Evolutionary conservation across 164 flowering plant genomes (phyloP).

Genomic region (Vitis rupestris): DNA sequence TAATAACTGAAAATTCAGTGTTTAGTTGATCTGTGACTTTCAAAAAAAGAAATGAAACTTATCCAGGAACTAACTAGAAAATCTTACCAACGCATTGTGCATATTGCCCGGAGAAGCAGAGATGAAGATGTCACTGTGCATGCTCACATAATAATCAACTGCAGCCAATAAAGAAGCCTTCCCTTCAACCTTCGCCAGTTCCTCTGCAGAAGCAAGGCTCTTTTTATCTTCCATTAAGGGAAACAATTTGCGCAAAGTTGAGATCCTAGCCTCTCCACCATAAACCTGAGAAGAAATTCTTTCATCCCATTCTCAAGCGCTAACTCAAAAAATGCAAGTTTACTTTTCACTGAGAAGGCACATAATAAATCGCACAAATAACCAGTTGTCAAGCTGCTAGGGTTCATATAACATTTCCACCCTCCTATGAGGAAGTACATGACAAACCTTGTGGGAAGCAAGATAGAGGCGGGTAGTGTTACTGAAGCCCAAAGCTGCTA

Average conservation of each 20-base stretch:
- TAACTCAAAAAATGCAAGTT: neutral
- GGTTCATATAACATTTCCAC: neutral
- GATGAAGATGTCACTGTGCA: conserved; percentile 94
- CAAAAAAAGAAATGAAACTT: too few relatives aligned
- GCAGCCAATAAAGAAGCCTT: conserved; percentile 94
- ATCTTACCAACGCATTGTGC: conserved; percentile 95
- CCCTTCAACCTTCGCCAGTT: conserved; percentile 62
- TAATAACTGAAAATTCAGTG: too few relatives aligned
- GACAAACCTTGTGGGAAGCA: conserved; percentile 88
- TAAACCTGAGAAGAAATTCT: conserved; percentile 57
- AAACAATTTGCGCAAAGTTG: conserved; percentile 65
- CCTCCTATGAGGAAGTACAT: neutral
- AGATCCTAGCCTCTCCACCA: conserved; percentile 93
- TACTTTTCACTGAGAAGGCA: neutral
- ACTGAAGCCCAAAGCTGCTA: conserved; percentile 89
- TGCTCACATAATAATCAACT: conserved; percentile 88
- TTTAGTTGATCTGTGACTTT: too few relatives aligned
- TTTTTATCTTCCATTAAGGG: conserved; percentile 93
- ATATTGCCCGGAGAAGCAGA: conserved; percentile 99
- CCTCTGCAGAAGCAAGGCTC: conserved; percentile 73
- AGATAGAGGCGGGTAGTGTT: conserved; percentile 88
- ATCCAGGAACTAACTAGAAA: neutral
- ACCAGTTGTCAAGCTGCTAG: too few relatives aligned
- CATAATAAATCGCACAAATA: neutral
- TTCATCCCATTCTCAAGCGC: neutral